These are phyloP conservation scores for Brassica incana DNA, from an alignment of 345 rosid species.

Conservation along the genomic window DNA sequence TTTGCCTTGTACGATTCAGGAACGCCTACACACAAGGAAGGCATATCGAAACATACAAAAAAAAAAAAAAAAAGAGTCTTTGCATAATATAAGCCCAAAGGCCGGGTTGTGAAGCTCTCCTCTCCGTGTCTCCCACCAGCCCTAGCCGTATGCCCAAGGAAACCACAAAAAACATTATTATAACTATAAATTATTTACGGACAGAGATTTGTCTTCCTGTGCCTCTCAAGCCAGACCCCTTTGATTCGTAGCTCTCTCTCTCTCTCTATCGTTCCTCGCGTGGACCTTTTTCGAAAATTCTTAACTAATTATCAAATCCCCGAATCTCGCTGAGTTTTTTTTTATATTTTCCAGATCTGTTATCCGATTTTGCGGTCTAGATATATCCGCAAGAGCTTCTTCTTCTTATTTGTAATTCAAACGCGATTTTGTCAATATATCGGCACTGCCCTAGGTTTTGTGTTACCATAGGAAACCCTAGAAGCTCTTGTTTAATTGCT, in stretches of 20 bases:
- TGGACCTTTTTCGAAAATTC: no score
- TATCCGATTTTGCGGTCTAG: not conserved
- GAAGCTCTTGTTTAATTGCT: slow-evolving; percentile 8
- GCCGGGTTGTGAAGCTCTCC: no score
- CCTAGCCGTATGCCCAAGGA: no score
- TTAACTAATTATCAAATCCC: not conserved
- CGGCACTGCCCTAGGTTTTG: not conserved
- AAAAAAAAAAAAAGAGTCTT: no score
- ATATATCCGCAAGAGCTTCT: slow-evolving; percentile 18
- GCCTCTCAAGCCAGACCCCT: not conserved
- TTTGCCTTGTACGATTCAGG: no score
- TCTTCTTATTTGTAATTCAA: not conserved
- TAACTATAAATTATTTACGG: no score
- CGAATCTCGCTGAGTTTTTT: slow-evolving; percentile 5
- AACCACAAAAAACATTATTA: no score
- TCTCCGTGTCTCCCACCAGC: no score
- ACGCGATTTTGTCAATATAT: slow-evolving; percentile 6
- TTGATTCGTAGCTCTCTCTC: not conserved
- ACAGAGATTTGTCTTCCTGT: not conserved
- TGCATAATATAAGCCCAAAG: no score
- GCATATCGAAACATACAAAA: no score
- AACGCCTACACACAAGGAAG: no score
- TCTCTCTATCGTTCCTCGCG: no score
- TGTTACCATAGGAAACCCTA: slow-evolving; percentile 24
- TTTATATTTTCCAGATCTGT: not conserved